Base-by-base conservation (phyloP, 1,284 basidiomycete genomes). In the Baeospora myosura region DNA sequence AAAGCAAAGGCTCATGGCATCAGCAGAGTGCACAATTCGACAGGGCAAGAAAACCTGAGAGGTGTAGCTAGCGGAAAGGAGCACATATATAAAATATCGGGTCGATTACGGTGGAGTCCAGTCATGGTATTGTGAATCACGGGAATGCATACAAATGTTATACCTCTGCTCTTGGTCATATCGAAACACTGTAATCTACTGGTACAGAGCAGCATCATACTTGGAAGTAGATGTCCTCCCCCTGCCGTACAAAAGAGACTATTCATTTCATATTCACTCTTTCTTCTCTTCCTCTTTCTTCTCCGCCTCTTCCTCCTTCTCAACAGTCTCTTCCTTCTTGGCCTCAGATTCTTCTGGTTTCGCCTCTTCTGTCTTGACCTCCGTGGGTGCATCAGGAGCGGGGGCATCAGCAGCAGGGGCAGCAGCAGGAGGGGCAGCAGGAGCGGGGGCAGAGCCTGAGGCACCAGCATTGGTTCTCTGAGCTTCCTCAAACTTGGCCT, bases 401-500 rank as follows among this genome's bases (percentile, higher is more conserved):
- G 62, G 59, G 18, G 56, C 47, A 24, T 54, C 44, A 14, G 60
- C 52, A 38, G 59, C 52, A 40, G 59, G 56, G 21, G 59, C 52
- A 14, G 61, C 60, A 33, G 63, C 56, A 30, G 63, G 48, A 6
- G 72, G 54, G 14, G 64, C 46, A 23, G 55, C 44, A n/a, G 59
- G 52, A 38, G 59, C 52, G 39, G 59, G 56, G 21, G 59, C 51
- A 14, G 61, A 59, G 32, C 63, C 56, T 29, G 63, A 48, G 5
- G 72, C 54, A 16, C 64, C 63, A 4, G 67, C 62, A 58, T 96
- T 96, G 55, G 61, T 72, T 56, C 69, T 74, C 68, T 89, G 89
- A 33, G 86, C 92, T 6, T 77, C 68, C 64, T 94, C 89, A 62
- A 97, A 97, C 38, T 78, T 82, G 26, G 68, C 68, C 74, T 94